A percentile compares a stretch with the other conserved stretches of the same genome.
phyloP scores from a whole-genome alignment of 208 protist genomes.

The Eutreptiella sp. region DNA sequence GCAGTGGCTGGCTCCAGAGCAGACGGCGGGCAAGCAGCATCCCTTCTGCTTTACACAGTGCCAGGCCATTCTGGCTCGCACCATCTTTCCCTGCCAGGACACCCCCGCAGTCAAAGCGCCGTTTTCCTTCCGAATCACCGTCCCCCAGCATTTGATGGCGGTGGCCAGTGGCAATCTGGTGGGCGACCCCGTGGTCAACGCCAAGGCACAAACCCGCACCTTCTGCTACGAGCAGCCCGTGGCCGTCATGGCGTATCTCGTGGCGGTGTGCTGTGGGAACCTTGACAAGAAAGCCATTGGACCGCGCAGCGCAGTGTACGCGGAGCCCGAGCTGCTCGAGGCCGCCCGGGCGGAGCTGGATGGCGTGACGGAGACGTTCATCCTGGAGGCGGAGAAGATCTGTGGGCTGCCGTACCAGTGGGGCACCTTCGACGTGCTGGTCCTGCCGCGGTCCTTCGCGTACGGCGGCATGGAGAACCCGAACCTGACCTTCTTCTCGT shows the following conservation, averaged over 20 bases:
- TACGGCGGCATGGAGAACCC: constrained; percentile 70
- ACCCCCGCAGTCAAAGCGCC: constrained; percentile 28
- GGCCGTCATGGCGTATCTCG: constrained; percentile 47
- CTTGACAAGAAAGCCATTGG: constrained; percentile 34
- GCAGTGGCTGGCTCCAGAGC: constrained; percentile 14
- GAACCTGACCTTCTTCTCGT: constrained; percentile 59
- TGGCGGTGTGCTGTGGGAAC: constrained; percentile 47
- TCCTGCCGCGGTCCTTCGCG: constrained; percentile 65
- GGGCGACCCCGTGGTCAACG: neutral
- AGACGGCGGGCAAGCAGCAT: constrained; percentile 14
- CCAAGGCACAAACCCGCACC: neutral
- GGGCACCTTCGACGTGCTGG: constrained; percentile 58
- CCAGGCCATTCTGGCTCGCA: constrained; percentile 48
- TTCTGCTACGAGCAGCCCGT: constrained; percentile 32
- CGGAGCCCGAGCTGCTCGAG: constrained; percentile 43
- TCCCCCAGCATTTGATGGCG: constrained; percentile 1
- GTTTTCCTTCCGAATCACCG: too few relatives aligned
- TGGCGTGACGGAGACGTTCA: constrained; percentile 57
- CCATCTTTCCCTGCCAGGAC: constrained; percentile 45
- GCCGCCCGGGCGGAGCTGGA: constrained; percentile 55
- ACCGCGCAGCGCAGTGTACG: constrained; percentile 33
- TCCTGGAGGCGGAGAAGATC: constrained; percentile 43
- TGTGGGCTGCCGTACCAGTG: constrained; percentile 49
- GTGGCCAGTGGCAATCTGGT: constrained; percentile 20
- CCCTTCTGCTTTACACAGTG: constrained; percentile 43